Evolutionary conservation across 2,329 filamentous ascomycete species (phyloP), one percentile per base, ranked within the genome.

Genomic region (Clathrospora elynae): DNA sequence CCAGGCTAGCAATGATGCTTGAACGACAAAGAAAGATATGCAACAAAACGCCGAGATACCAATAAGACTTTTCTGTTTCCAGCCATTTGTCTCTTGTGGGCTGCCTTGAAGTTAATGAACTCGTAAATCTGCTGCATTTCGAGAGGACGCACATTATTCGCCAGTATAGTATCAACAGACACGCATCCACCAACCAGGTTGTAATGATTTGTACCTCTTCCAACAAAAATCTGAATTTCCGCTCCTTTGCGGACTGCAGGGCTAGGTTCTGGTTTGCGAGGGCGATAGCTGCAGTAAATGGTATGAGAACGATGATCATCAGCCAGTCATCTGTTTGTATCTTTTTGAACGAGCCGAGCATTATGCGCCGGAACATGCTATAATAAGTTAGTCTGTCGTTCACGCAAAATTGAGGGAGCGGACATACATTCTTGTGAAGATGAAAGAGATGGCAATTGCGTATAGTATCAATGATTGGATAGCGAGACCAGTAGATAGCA

Each of bases 251-350:
- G 12, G 46, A 18, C 5, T 35, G 8, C 9, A 10, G 11, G 6
- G 19, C 14, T 11, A 30, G 24, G 3, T 49, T 35, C 19, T 47
- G 37, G 16, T 56, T 59, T 22, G 55, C 49, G 26, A 55, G 49
- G 6, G 57, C 36, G 7, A 55, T 49, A 4, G 44, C 49, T 2
- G 42, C 56, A 8, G 59, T 62, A 14, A 60, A 58, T 7, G 59
- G 57, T 14, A 55, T 38, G 10, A 62, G 10, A 12, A 62, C 32
- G n/a, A 52, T 47, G 3, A 61, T 16, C 61, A 63, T 63, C 3
- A 62, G 19, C 56, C 55, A 66, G 35, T 66, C 62, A 45, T 66
- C 62, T 7, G 42, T 30, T 39, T 66, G 62, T 11, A 66, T 43
- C 16, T 53, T 55, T 17, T 29, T 38, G 13, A 57, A 41, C 5